Evolutionary conservation across 169 alveolate species (phyloP).

Genomic region (Plasmodium fragile): DNA sequence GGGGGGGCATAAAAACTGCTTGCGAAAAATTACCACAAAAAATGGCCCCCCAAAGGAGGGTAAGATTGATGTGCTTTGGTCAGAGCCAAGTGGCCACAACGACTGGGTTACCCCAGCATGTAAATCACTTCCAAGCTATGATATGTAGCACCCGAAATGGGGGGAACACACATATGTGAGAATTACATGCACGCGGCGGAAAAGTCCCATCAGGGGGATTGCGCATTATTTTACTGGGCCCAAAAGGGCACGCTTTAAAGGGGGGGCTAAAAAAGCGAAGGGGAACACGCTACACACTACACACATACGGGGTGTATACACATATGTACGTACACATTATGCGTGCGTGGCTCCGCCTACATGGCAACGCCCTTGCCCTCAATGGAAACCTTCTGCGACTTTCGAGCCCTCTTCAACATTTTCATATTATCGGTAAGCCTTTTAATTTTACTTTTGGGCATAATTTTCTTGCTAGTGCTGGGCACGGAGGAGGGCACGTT

Average conservation of each 20-base stretch:
- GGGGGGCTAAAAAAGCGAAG: not conserved
- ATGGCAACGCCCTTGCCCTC: conserved; percentile 70
- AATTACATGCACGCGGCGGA: not conserved
- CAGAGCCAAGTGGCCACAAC: not conserved
- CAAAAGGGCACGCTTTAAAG: not conserved
- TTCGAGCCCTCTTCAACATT: conserved; percentile 29
- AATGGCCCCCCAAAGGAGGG: not conserved
- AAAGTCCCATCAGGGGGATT: not conserved
- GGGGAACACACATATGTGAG: not conserved
- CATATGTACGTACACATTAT: no score
- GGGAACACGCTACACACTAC: not conserved
- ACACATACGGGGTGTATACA: not conserved
- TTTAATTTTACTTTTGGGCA: conserved; percentile 66
- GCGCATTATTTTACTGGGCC: not conserved
- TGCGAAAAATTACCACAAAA: not conserved
- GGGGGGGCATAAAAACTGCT: not conserved
- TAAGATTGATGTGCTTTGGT: not conserved
- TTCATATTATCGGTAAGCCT: conserved; percentile 58
- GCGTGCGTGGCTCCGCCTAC: not conserved
- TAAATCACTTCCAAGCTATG: not conserved
- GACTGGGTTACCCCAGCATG: not conserved
- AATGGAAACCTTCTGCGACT: conserved; percentile 63
- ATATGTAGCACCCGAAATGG: not conserved
- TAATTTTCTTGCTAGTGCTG: conserved; percentile 9
- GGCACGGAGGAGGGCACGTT: conserved; percentile 72